phyloP scores from a whole-genome alignment of 495 filamentous ascomycete genomes.

The Aspergillus avenaceus region DNA sequence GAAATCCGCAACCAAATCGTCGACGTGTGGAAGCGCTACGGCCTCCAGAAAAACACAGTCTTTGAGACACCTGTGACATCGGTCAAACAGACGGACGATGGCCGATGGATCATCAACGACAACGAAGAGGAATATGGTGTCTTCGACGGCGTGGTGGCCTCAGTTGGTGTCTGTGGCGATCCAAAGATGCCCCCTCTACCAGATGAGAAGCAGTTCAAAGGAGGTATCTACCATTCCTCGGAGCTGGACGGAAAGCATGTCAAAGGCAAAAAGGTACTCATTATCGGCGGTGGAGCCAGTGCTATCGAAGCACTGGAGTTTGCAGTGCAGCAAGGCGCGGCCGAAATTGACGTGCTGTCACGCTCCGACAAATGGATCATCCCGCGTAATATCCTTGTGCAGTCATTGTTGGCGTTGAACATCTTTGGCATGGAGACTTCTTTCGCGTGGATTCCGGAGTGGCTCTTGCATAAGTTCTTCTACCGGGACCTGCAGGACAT shows the following conservation, averaged over 20 bases:
- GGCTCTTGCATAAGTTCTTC: slow-evolving; percentile 71
- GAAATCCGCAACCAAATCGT: slow-evolving; percentile 69
- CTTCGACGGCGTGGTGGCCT: slow-evolving; percentile 75
- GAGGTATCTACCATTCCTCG: slow-evolving; percentile 69
- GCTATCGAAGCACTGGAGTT: slow-evolving; percentile 85
- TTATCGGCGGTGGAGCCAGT: slow-evolving; percentile 76
- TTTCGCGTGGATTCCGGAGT: slow-evolving; percentile 74
- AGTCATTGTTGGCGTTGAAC: slow-evolving; percentile 70
- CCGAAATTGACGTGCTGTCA: slow-evolving; percentile 67
- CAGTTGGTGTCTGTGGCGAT: slow-evolving; percentile 75
- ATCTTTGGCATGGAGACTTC: slow-evolving; percentile 73
- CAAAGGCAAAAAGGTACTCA: slow-evolving; percentile 65
- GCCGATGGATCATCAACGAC: slow-evolving; percentile 78
- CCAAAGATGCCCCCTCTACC: slow-evolving; percentile 66
- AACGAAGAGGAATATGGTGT: slow-evolving; percentile 62
- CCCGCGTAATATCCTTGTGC: slow-evolving; percentile 70
- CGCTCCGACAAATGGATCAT: slow-evolving; percentile 88
- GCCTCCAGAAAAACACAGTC: slow-evolving; percentile 62
- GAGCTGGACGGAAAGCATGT: slow-evolving; percentile 66
- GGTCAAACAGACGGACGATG: slow-evolving; percentile 62
- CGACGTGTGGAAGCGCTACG: slow-evolving; percentile 71
- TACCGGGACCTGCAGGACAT: slow-evolving; percentile 80
- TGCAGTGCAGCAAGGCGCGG: slow-evolving; percentile 60
- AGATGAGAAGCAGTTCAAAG: slow-evolving; percentile 62
- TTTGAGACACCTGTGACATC: slow-evolving; percentile 67